Base-by-base conservation (phyloP, 31 red algal species). In the Odonthalia washingtoniensis region DNA sequence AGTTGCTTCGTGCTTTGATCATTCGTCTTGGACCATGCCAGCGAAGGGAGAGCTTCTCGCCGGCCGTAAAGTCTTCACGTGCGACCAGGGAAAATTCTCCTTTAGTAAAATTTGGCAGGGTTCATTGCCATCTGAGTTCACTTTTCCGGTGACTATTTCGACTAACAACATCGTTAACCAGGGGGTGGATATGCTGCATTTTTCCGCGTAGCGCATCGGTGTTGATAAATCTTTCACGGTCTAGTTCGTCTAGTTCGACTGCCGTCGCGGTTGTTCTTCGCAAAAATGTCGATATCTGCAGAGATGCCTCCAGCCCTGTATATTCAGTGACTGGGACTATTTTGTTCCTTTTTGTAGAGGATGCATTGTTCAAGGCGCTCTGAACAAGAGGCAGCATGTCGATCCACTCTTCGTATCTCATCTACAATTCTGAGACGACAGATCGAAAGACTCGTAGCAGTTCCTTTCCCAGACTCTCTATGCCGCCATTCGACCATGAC, bases 361-460 rank as follows among this genome's bases (percentile, higher is more conserved):
- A 24, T 61, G 40, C n/a, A n/a, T n/a, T n/a, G n/a, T n/a, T n/a
- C n/a, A n/a, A n/a, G 26, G 0, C 49, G 9, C 43, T 60, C 24
- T 80, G 76, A 26, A 80, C n/a, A 26, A 62, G 5, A 5, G 44
- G 41, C 46, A 80, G 0, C n/a, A 80, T 3, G 49, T 80, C 76
- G 0, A 17, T 46, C 49, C 76, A 61, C 26, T 80, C 76, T 61
- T 61, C n/a, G 26, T 0, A 80, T 12, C 35, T 3, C 0, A 80
- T 53, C 0, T 80, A 24, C 42, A 80, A 24, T 28, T 77, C 74
- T 0, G 74, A 77, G 12, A 77, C 41, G 26, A 77, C 16, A 16
- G 31, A 41, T 17, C 40, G 14, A 14, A 77, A 28, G 18, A 0
- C 35, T 0, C 37, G 24, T 14, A 46, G 12, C 74, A 77, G 0